A percentile compares a stretch with the other conserved stretches of the same genome.
Conservation (phyloP, 441 rosid genomes). For the Adansonia rubrostipa region DNA sequence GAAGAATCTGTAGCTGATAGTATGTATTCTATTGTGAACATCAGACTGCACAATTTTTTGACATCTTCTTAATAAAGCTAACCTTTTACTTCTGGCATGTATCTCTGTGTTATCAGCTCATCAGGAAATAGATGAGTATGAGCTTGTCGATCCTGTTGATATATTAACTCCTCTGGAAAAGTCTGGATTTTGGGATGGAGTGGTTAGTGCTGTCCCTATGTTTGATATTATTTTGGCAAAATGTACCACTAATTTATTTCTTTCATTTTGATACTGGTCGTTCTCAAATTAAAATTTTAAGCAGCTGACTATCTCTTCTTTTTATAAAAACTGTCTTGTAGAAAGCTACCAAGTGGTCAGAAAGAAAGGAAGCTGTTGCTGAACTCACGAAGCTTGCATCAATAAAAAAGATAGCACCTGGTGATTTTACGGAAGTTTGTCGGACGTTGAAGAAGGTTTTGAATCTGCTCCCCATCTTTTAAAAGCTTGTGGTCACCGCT, state of each 20-base stretch:
- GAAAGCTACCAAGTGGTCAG: constrained; percentile 99
- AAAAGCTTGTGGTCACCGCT: not conserved
- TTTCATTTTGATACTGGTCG: constrained; percentile 11
- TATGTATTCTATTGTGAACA: not conserved
- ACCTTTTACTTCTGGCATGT: constrained; percentile 10
- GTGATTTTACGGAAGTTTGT: constrained; percentile 94
- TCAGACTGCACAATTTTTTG: not conserved
- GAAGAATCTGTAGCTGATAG: constrained; percentile 19
- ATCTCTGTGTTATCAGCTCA: constrained; percentile 57
- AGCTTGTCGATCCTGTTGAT: constrained; percentile 95
- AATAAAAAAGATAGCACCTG: constrained; percentile 87
- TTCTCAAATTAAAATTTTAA: constrained; percentile 10
- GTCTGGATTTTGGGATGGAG: constrained; percentile 99
- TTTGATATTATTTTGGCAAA: constrained; percentile 11
- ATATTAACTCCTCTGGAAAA: constrained; percentile 95
- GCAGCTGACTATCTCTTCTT: not conserved
- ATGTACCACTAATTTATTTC: not conserved
- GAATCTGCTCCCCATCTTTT: not conserved
- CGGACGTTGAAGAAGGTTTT: constrained; percentile 93
- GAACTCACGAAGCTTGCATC: constrained; percentile 97
- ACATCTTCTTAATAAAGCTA: not conserved
- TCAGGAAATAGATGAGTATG: constrained; percentile 95
- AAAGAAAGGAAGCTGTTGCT: constrained; percentile 96
- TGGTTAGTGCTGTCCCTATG: constrained; percentile 65
- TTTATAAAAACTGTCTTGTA: constrained; percentile 37